Evolutionary conservation across 768 basidiomycete species (phyloP).

Genomic region (Rhodosporidiobolus odoratus): DNA sequence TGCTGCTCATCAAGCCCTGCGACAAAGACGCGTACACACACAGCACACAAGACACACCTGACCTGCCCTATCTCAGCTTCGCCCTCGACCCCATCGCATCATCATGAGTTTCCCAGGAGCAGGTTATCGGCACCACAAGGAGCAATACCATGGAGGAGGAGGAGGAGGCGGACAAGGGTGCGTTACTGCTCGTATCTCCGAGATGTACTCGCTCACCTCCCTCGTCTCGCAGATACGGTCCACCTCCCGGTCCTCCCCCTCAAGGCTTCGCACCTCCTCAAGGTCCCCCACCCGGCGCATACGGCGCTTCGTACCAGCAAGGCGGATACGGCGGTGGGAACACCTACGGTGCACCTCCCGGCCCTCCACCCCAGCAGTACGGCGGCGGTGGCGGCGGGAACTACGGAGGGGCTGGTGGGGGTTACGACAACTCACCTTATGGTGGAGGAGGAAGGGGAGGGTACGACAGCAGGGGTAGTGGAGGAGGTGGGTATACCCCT

Average conservation of each 20-base stretch:
- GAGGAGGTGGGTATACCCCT: background rate
- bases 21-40: too few relatives aligned
- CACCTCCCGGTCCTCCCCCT: constrained; percentile 2
- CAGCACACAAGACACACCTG: background rate
- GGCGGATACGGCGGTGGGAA: background rate
- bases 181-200: background rate
- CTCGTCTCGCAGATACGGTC: constrained; percentile 6
- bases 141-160: constrained; percentile 2
- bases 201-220: background rate
- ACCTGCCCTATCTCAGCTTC: background rate
- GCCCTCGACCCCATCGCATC: background rate
- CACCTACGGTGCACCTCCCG: constrained; percentile 8
- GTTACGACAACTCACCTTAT: background rate
- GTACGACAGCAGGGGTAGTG: background rate
- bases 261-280: constrained; percentile 8
- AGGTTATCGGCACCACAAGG: background rate
- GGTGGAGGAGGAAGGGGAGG: background rate
- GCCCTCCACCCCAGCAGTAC: constrained; percentile 20
- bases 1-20: too few relatives aligned
- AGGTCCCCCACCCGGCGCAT: constrained; percentile 13
- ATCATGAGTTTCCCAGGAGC: constrained; percentile 15
- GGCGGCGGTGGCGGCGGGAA: background rate
- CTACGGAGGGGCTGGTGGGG: constrained; percentile 11
- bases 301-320: constrained; percentile 18
- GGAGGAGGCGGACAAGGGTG: background rate